Conservation (phyloP, 768 basidiomycete genomes). For the Suillus subaureus region DNA sequence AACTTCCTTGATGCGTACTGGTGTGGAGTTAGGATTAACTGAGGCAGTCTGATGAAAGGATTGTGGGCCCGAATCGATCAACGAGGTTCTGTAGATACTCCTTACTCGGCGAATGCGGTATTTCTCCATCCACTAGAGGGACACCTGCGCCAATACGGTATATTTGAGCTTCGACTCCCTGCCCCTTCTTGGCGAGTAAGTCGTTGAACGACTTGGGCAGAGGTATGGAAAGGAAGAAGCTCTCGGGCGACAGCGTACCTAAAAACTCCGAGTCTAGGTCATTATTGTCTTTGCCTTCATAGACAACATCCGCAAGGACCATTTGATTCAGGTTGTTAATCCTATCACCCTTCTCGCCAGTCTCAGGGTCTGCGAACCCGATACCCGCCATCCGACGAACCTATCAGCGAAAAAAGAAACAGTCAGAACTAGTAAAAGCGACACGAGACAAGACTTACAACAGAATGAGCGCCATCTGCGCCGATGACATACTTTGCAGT, state of each 20-base stretch:
- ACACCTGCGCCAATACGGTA: slow-evolving; percentile 46
- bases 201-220: slow-evolving; percentile 35
- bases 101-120: slow-evolving; percentile 39
- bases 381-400: slow-evolving; percentile 45
- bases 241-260: slow-evolving; percentile 29
- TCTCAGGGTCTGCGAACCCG: slow-evolving; percentile 46
- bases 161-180: slow-evolving; percentile 16
- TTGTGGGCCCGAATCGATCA: slow-evolving; percentile 40
- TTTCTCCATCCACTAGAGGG: slow-evolving; percentile 35
- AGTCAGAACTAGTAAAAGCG: background rate
- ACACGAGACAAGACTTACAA: slow-evolving; percentile 32
- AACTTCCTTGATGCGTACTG: slow-evolving; percentile 36
- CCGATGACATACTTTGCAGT: slow-evolving; percentile 50
- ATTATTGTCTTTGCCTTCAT: slow-evolving; percentile 19
- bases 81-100: slow-evolving; percentile 48
- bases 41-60: slow-evolving; percentile 38
- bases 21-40: slow-evolving; percentile 31
- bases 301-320: slow-evolving; percentile 49
- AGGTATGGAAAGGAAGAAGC: slow-evolving; percentile 38
- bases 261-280: slow-evolving; percentile 15
- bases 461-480: slow-evolving; percentile 52
- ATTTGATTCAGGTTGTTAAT: slow-evolving; percentile 39
- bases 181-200: slow-evolving; percentile 13
- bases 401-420: slow-evolving; percentile 27
- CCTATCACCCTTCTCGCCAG: slow-evolving; percentile 20